Conservation (phyloP, 192 early-diverging fungal species). For the Backusella tarrabulga region DNA sequence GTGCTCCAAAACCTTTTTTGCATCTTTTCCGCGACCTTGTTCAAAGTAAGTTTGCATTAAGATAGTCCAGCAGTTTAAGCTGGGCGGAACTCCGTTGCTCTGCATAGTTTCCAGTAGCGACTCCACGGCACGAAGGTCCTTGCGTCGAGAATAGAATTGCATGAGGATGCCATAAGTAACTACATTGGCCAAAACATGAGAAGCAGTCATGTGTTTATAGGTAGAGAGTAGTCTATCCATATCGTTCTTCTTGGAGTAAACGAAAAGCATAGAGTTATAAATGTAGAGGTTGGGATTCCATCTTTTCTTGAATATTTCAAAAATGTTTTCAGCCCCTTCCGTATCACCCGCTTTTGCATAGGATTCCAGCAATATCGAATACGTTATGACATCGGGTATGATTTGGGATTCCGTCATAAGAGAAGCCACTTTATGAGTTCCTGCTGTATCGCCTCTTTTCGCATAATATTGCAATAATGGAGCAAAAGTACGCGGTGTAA, state of each 20-base stretch:
- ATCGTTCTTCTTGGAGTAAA: conserved; percentile 56
- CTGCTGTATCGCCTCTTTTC: conserved; percentile 31
- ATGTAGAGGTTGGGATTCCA: conserved; percentile 70
- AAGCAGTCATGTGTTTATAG: conserved; percentile 44
- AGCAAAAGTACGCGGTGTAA: conserved; percentile 40
- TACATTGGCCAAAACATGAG: conserved; percentile 37
- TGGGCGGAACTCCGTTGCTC: conserved; percentile 34
- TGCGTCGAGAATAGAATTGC: conserved; percentile 38
- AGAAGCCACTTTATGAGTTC: conserved; percentile 17
- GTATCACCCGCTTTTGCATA: conserved; percentile 70
- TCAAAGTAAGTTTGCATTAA: conserved; percentile 50
- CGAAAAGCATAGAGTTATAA: conserved; percentile 81
- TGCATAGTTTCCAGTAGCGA: conserved; percentile 44
- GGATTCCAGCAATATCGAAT: conserved; percentile 75
- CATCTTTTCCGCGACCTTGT: conserved; percentile 28
- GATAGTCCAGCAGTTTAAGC: conserved; percentile 45
- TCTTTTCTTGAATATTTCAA: conserved; percentile 61
- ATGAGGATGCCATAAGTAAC: conserved; percentile 48
- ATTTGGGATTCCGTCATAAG: conserved; percentile 17
- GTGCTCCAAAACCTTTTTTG: conserved; percentile 37
- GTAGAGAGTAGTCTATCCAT: conserved; percentile 41
- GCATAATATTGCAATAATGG: conserved; percentile 48
- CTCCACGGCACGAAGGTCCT: conserved; percentile 36
- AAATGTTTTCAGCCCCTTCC: conserved; percentile 74
- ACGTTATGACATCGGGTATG: conserved; percentile 38